Base-by-base conservation (phyloP, 2,329 filamentous ascomycete species). In the Pseudogymnoascus sp. region DNA sequence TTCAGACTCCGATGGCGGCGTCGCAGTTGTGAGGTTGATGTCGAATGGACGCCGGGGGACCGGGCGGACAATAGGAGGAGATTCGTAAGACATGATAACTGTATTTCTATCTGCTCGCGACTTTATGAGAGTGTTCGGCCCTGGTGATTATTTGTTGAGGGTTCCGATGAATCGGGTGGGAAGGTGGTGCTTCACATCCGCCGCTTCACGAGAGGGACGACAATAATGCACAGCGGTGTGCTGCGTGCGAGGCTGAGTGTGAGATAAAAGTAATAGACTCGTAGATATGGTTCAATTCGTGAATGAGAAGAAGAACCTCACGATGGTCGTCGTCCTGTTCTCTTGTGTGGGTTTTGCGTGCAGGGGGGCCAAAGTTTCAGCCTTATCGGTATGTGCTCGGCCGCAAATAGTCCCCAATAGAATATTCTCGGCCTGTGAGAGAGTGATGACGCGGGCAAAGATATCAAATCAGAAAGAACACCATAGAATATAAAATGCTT, bases 31-130 rank as follows among this genome's bases (percentile, higher is more conserved):
- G 53, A 81, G 76, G 64, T 81, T 81, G 65, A 88, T 74, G 31
- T 87, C 82, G 76, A 93, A 93, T 14, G 88, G 82, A 50, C 90
- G 85, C 64, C 88, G 85, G 21, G 90, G 89, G 65, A 87, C 82
- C 5, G 91, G 91, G 59, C 87, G 86, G 67, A 89, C 73, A 67
- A 91, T 77, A 38, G 80, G 80, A 63, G 84, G 83, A 44, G 78
- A 76, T 65, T 78, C 75, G 63, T 56, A 34, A 34, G 46, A 56
- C 46, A 56, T 56, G 25, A 34, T 56, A 4, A 10, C 46, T 78
- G 28, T 56, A n/a, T 56, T 56, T 56, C 28, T 56, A n/a, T 56
- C n/a, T 34, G 25, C n/a, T 56, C n/a, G 46, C 16, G 25, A 2
- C 46, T 10, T 34, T 12, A 28, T 16, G 25, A 56, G 25, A 18